Conservation (phyloP, 208 protist species). For the Crithidia expoeki region DNA sequence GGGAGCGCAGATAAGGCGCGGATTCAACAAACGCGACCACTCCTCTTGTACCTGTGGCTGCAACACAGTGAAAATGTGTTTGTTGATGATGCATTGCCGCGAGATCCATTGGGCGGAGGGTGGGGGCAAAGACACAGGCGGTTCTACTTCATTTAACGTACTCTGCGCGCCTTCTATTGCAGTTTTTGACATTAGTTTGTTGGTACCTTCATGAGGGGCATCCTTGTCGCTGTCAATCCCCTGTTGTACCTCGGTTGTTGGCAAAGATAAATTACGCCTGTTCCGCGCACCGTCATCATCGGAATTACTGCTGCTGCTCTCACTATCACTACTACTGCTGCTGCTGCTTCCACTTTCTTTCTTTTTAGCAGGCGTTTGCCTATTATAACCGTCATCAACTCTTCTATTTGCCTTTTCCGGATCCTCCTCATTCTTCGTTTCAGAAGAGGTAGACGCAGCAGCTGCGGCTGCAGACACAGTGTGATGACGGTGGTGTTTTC, state of each 20-base stretch:
- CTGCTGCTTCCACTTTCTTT: conserved; percentile 6
- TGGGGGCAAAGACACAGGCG: conserved; percentile 24
- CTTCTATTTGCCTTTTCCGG: background rate
- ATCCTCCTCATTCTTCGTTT: background rate
- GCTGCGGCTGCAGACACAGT: background rate
- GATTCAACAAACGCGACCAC: conserved; percentile 29
- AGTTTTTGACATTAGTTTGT: background rate
- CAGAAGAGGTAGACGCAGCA: background rate
- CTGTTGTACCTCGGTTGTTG: background rate
- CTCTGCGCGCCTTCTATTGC: background rate
- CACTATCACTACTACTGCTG: conserved; percentile 20
- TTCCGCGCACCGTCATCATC: background rate
- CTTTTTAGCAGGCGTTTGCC: background rate
- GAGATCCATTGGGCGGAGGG: conserved; percentile 60
- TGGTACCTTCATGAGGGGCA: background rate
- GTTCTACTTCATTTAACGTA: background rate
- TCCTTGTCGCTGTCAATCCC: background rate
- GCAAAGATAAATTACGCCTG: too few species aligned
- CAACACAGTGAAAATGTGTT: conserved; percentile 45
- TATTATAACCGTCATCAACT: background rate
- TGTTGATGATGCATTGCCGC: conserved; percentile 46
- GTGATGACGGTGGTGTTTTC: conserved; percentile 1
- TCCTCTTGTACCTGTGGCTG: conserved; percentile 13
- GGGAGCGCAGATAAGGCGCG: conserved; percentile 1
- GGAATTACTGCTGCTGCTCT: background rate